Percentiles rank a stretch among this genome's conserved stretches.
These are phyloP conservation scores for Pseudogymnoascus sp. DNA, from an alignment of 2,329 filamentous ascomycete species.

Conservation along the genomic window DNA sequence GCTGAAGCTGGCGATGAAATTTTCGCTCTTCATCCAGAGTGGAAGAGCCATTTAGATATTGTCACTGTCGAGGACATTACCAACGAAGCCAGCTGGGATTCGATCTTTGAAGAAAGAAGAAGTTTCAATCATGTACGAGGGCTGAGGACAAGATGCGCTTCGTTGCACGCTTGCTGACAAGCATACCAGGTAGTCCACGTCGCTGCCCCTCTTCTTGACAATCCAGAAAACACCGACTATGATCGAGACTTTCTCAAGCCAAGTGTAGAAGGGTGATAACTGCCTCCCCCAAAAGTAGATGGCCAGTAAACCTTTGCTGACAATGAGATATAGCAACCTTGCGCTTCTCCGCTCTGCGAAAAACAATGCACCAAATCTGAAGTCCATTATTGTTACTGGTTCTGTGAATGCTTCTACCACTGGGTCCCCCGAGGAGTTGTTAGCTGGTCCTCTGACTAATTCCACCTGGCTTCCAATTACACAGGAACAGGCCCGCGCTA, in stretches of 20 bases:
- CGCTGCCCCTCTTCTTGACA: constrained; percentile 26
- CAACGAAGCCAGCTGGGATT: constrained; percentile 22
- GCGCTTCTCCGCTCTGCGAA: constrained; percentile 24
- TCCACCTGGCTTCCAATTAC: constrained; percentile 21
- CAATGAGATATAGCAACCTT: constrained; percentile 16
- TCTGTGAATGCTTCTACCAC: constrained; percentile 23
- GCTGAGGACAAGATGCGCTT: neutral
- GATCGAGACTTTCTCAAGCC: constrained; percentile 24
- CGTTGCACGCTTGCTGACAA: neutral
- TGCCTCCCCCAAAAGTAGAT: neutral
- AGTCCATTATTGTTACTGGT: constrained; percentile 26
- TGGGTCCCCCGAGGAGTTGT: constrained; percentile 19
- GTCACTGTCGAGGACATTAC: constrained; percentile 26
- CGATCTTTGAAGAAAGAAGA: constrained; percentile 19
- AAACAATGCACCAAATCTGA: constrained; percentile 22
- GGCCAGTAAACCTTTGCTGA: neutral
- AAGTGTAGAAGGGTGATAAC: constrained; percentile 21
- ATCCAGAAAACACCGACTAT: constrained; percentile 24
- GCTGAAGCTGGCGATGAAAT: constrained; percentile 19
- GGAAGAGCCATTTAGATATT: constrained; percentile 23
- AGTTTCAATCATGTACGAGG: constrained; percentile 21
- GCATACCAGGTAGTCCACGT: constrained; percentile 21
- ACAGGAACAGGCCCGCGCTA: constrained; percentile 19
- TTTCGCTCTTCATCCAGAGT: constrained; percentile 23
- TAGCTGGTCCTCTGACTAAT: constrained; percentile 17